phyloP scores from a whole-genome alignment of 1,284 basidiomycete genomes.

The Quambalaria eucalypti region DNA sequence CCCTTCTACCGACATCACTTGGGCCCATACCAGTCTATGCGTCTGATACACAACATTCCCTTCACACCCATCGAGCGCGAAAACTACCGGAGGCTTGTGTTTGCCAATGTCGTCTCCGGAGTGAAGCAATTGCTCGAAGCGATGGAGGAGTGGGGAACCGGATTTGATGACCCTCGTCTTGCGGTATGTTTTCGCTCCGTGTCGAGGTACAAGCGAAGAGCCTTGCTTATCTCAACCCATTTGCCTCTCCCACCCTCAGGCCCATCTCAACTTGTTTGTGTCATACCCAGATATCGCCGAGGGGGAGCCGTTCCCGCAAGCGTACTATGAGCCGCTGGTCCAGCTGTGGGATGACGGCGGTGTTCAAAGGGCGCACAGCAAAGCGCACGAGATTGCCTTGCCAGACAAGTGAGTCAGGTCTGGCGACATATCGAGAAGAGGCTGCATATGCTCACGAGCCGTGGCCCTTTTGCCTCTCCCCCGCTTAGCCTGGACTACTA shows the following conservation, averaged over 20 bases:
- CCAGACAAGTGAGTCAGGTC: conserved; percentile 59
- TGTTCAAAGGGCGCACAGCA: conserved; percentile 63
- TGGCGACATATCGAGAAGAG: neutral
- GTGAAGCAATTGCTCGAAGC: conserved; percentile 73
- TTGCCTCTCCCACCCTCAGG: neutral
- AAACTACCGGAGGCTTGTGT: conserved; percentile 67
- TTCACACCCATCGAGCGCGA: conserved; percentile 70
- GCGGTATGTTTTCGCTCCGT: no score
- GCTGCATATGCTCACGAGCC: no score
- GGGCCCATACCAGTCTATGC: conserved; percentile 68
- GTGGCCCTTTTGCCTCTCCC: no score
- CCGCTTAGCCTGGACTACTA: conserved; percentile 51
- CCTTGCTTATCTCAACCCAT: no score
- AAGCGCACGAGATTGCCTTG: conserved; percentile 74
- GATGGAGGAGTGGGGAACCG: conserved; percentile 75
- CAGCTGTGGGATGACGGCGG: conserved; percentile 68
- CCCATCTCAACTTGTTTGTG: conserved; percentile 22
- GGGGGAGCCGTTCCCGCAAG: conserved; percentile 64
- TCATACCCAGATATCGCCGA: conserved; percentile 52
- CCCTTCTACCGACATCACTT: no score
- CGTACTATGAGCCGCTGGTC: conserved; percentile 61
- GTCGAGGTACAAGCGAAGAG: no score
- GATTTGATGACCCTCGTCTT: conserved; percentile 52
- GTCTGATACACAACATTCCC: conserved; percentile 69
- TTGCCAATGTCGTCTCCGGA: conserved; percentile 78